Evolutionary conservation across 2,329 filamentous ascomycete species (phyloP).

Genomic region (Tricladium varicosporioides): DNA sequence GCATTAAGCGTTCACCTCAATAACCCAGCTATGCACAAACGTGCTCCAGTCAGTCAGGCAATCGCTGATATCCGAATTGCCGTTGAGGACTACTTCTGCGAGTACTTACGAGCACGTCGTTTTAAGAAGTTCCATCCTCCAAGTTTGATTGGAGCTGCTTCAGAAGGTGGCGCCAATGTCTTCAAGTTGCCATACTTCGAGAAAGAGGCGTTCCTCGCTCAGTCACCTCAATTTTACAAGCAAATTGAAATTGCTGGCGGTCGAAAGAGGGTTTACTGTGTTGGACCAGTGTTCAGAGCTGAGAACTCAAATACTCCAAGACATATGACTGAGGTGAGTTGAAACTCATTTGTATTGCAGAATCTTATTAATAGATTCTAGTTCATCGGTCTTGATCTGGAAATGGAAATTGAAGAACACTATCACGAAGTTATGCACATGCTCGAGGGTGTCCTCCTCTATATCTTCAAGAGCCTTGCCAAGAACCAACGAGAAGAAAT

Average conservation of each 20-base stretch:
- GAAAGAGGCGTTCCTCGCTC: slow-evolving; percentile 74
- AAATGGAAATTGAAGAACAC: slow-evolving; percentile 81
- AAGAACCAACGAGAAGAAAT: slow-evolving; percentile 65
- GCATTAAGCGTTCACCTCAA: slow-evolving; percentile 59
- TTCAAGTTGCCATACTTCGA: slow-evolving; percentile 91
- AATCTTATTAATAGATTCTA: slow-evolving; percentile 29
- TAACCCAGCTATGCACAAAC: slow-evolving; percentile 90
- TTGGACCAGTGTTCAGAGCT: slow-evolving; percentile 81
- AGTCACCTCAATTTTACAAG: slow-evolving; percentile 85
- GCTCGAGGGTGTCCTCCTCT: slow-evolving; percentile 71
- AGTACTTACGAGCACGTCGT: slow-evolving; percentile 72
- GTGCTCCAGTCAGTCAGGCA: slow-evolving; percentile 86
- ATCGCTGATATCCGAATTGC: slow-evolving; percentile 55
- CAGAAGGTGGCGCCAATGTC: slow-evolving; percentile 89
- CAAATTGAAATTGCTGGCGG: slow-evolving; percentile 81
- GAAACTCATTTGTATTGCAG: not conserved
- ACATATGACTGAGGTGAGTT: slow-evolving; percentile 71
- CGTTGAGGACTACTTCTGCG: slow-evolving; percentile 61
- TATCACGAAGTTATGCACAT: slow-evolving; percentile 74
- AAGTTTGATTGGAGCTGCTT: slow-evolving; percentile 83
- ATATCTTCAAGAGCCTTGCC: slow-evolving; percentile 75
- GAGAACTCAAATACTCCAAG: slow-evolving; percentile 82
- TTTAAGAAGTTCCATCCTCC: slow-evolving; percentile 88
- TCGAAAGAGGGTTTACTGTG: slow-evolving; percentile 73
- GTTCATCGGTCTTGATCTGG: slow-evolving; percentile 85